Percentiles rank a stretch among this genome's conserved stretches.
phyloP scores from a whole-genome alignment of 345 rosid genomes.

The Camelina laxa region DNA sequence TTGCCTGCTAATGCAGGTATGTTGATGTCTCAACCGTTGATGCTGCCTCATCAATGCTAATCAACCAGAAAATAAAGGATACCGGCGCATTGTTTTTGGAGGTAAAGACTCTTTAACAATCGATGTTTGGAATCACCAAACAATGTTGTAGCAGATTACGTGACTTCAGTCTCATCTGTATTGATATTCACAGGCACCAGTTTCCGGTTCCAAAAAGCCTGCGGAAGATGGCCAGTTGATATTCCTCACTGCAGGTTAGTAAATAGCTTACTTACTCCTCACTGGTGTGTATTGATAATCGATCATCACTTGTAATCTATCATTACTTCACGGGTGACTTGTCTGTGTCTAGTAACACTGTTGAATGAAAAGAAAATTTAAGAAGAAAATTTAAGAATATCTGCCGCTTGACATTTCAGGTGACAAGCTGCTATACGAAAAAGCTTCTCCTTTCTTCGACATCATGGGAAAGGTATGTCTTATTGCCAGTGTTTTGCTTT shows the following conservation, averaged over 20 bases:
- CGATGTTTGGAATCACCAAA: neutral
- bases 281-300: neutral
- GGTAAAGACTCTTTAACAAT: constrained; percentile 47
- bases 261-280: constrained; percentile 13
- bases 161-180: constrained; percentile 2
- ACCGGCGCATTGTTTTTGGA: constrained; percentile 84
- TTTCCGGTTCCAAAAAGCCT: constrained; percentile 94
- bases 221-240: constrained; percentile 90
- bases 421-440: constrained; percentile 71
- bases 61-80: constrained; percentile 59
- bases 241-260: constrained; percentile 86
- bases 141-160: neutral
- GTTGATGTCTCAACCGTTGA: constrained; percentile 95
- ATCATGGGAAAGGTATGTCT: constrained; percentile 85
- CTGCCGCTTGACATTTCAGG: constrained; percentile 55
- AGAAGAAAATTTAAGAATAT: constrained; percentile 27
- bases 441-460: constrained; percentile 71
- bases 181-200: constrained; percentile 71
- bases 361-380: constrained; percentile 6
- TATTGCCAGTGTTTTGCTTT: constrained; percentile 19
- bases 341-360: constrained; percentile 12
- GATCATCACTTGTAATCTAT: neutral
- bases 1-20: constrained; percentile 56
- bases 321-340: neutral
- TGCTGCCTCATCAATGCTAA: constrained; percentile 73